phyloP scores from a whole-genome alignment of 768 basidiomycete species.

The Mycena crocata region DNA sequence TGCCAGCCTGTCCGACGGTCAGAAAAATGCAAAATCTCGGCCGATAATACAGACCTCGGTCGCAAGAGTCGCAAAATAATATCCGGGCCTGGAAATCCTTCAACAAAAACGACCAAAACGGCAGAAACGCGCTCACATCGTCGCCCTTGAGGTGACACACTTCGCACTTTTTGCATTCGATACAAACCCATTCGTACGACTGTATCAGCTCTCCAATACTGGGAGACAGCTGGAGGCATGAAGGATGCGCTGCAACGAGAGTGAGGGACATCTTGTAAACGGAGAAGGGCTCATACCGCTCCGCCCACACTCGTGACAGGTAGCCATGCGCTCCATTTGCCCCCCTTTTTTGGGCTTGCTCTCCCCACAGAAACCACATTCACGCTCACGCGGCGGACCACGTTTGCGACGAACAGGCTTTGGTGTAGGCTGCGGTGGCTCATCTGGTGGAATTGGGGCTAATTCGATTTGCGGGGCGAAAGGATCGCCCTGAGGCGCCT shows the following conservation, averaged over 20 bases:
- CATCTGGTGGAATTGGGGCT: slow-evolving; percentile 59
- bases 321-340: slow-evolving; percentile 75
- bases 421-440: slow-evolving; percentile 50
- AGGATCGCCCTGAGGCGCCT: slow-evolving; percentile 86
- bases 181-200: slow-evolving; percentile 87
- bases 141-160: slow-evolving; percentile 87
- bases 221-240: slow-evolving; percentile 74
- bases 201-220: slow-evolving; percentile 70
- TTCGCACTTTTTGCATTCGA: slow-evolving; percentile 94
- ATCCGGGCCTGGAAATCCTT: slow-evolving; percentile 73
- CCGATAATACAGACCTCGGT: slow-evolving; percentile 70
- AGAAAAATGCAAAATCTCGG: slow-evolving; percentile 29
- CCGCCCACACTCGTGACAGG: slow-evolving; percentile 85
- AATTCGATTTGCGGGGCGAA: slow-evolving; percentile 77
- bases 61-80: slow-evolving; percentile 94
- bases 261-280: slow-evolving; percentile 26
- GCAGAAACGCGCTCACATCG: slow-evolving; percentile 71
- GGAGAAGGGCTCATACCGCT: slow-evolving; percentile 69
- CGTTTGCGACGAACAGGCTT: slow-evolving; percentile 63
- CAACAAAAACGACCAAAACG: slow-evolving; percentile 34
- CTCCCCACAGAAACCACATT: slow-evolving; percentile 86
- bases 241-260: slow-evolving; percentile 76
- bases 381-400: slow-evolving; percentile 62
- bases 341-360: slow-evolving; percentile 67
- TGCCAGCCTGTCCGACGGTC: slow-evolving; percentile 74